Base-by-base conservation (phyloP, 2,329 filamentous ascomycete genomes). In the Corniculantispora saksenae region DNA sequence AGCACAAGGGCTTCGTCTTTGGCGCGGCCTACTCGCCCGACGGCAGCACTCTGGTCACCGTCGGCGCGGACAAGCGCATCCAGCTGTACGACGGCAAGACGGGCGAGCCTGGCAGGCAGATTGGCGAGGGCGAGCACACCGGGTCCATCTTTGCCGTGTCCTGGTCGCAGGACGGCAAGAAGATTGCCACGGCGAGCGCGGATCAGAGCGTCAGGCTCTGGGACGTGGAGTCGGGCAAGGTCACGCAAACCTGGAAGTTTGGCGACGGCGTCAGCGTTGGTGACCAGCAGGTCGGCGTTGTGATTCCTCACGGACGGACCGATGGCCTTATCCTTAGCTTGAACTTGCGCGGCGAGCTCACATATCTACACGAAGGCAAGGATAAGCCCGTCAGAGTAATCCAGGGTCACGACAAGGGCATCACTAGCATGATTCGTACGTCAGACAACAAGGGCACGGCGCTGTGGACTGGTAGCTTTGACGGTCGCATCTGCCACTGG, bases 81-180 rank as follows among this genome's bases (percentile, higher is more conserved):
- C 96, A 95, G 83, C 82, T 99, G 12, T 99, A 97, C 75, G 93
- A 99, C 75, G 95, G 94, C 67, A 97, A 97, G 84, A 97, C 93
- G 19, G 95, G 95, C 35, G 93, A 97, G 74, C 85, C 90, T 1
- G 91, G 88, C 53, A 86, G 82, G 66, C 85, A 92, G 70, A 90
- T 99, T 71, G 91, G 91, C 12, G 90, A 94, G 69, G 89, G 88
- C n/a, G 89, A 89, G 69, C 95, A 99, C 76, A 94, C 89, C 7
- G 95, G 95, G 56, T 97, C 93, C 75, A 95, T 99, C 66, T 97
- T 97, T 74, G 90, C 90, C 25, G 89, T 98, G 6, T 93, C 92
- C 21, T 99, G 95, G 95, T 87, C 92, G 1, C 87, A 88, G 67
- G 93, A 98, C 75, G 93, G 93, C 29, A 93, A 89, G 74, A 88